Conservation (phyloP, 495 filamentous ascomycete species). For the Trichoderma virens region DNA sequence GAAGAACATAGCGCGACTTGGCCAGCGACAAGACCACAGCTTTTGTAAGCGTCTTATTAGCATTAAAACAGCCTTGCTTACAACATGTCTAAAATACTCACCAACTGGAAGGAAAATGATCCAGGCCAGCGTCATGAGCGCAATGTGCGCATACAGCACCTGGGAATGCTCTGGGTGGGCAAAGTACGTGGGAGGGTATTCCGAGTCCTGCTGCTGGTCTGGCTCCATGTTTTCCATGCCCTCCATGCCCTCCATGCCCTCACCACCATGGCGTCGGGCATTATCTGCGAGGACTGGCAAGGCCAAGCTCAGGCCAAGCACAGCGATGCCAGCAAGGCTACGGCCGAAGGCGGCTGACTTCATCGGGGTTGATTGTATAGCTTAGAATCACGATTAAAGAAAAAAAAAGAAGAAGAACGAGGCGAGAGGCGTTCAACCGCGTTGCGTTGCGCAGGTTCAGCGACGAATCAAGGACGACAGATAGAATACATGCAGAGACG, state of each 20-base stretch:
- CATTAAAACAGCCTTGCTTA: not conserved
- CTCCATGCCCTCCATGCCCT: too few species aligned
- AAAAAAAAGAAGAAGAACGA: not conserved
- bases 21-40: slow-evolving; percentile 81
- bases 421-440: not conserved
- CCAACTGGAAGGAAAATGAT: slow-evolving; percentile 74
- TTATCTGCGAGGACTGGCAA: not conserved
- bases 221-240: not conserved
- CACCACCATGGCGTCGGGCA: not conserved
- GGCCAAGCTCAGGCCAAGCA: not conserved
- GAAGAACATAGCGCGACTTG: slow-evolving; percentile 64
- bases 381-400: not conserved
- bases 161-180: slow-evolving; percentile 55
- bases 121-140: slow-evolving; percentile 74
- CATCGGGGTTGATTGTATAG: not conserved
- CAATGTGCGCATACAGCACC: slow-evolving; percentile 70
- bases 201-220: slow-evolving; percentile 14
- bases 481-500: not conserved
- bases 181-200: slow-evolving; percentile 63
- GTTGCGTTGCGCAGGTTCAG: not conserved
- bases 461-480: not conserved
- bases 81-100: too few species aligned
- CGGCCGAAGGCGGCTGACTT: not conserved
- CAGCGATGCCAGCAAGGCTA: not conserved
- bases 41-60: slow-evolving; percentile 29